Evolutionary conservation across 1,284 basidiomycete genomes (phyloP), one percentile per base, ranked within the genome.

Genomic region (Rhodotorula mucilaginosa): DNA sequence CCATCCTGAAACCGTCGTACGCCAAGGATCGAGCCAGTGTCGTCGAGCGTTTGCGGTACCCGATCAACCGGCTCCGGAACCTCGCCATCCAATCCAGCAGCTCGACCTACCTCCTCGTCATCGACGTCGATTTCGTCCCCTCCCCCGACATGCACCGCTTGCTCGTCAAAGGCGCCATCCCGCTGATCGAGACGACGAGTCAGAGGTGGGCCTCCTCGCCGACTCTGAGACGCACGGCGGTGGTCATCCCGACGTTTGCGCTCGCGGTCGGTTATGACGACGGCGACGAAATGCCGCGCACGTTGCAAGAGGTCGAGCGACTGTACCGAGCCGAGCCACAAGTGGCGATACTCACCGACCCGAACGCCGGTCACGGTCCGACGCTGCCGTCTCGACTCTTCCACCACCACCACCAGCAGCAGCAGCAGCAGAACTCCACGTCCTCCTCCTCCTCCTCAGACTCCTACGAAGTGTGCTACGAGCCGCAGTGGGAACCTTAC

Each of bases 401-500:
- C 21, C 51, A 52, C n/a, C 23, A 21, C 19, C 62, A 26, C 26
- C 26, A 26, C 26, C 26, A 26, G 26, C 26, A 26, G 26, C 26
- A 26, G 26, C 26, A 34, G 18, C 51, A 8, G 39, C 12, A 7
- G 61, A 6, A 10, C 46, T 2, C 48, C 10, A 46, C 34, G 4
- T 48, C 39, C 39, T 44, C 39, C 39, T 44, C 39, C 10, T 44
- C 34, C 34, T 34, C 7, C 7, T 34, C 4, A 4, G 64, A 58
- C 62, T 64, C 65, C 31, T 73, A 62, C 58, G 47, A 57, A 31
- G 49, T 65, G 21, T 65, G 66, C 61, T 71, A 68, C 66, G 72
- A 73, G 29, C 72, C 72, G 19, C 72, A 73, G 21, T 73, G 72
- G 72, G 72, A 73, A 52, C 72, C 72, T 1, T 73, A 73, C 64